phyloP scores from a whole-genome alignment of 73 alveolate species.

The Tetrahymena elliotti region DNA sequence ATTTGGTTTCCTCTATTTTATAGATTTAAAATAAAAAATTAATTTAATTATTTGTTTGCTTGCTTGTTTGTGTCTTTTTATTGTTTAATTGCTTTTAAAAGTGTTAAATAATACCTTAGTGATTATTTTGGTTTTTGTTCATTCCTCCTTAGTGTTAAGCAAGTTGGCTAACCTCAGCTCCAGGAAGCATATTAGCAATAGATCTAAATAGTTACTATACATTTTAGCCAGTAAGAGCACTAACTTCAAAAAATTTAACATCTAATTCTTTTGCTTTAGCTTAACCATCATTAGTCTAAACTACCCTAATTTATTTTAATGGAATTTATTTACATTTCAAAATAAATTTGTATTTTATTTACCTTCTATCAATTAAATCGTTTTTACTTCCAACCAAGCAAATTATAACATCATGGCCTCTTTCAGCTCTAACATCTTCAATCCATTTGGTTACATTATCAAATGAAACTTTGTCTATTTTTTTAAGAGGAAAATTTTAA shows the following conservation, averaged over 20 bases:
- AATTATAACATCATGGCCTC: constrained; percentile 75
- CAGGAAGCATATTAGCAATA: constrained; percentile 61
- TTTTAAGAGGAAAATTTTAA: background rate
- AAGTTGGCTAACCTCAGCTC: constrained; percentile 30
- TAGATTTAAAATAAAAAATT: background rate
- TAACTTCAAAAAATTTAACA: constrained; percentile 65
- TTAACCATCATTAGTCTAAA: constrained; percentile 59
- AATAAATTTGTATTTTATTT: background rate
- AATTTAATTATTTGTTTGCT: background rate
- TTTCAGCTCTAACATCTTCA: constrained; percentile 75
- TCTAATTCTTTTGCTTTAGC: constrained; percentile 68
- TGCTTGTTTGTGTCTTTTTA: background rate
- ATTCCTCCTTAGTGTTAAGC: background rate
- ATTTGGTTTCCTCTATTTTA: background rate
- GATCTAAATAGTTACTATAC: constrained; percentile 59
- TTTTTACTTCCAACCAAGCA: constrained; percentile 76
- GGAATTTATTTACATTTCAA: background rate
- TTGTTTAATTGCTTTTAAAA: background rate
- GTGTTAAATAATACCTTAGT: background rate
- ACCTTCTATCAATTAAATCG: constrained; percentile 62
- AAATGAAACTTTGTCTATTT: constrained; percentile 36
- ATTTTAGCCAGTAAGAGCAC: constrained; percentile 76
- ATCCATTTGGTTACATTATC: constrained; percentile 67
- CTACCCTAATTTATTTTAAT: constrained; percentile 1
- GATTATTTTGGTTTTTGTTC: background rate